Evolutionary conservation across 2,329 filamentous ascomycete genomes (phyloP).

Genomic region (Coniochaeta sp.): DNA sequence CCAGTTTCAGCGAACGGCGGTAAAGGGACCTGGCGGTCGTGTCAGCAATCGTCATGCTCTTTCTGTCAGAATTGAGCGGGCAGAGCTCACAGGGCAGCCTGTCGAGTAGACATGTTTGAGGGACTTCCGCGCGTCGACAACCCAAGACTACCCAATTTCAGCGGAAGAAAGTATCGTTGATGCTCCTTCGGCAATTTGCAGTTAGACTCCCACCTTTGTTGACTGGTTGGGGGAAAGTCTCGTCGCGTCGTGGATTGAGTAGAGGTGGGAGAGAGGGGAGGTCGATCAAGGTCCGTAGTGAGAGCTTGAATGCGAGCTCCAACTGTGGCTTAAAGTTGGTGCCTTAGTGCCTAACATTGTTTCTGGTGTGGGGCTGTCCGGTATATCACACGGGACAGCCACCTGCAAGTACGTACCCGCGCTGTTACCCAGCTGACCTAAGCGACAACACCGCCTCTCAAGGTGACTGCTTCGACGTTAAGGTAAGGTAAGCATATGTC

Average conservation of each 20-base stretch:
- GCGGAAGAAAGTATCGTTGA: not conserved
- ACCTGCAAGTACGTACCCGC: no score
- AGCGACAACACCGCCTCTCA: no score
- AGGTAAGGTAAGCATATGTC: no score
- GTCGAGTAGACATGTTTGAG: slow-evolving; percentile 35
- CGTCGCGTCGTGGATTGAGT: not conserved
- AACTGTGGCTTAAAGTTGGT: not conserved
- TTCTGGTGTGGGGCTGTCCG: no score
- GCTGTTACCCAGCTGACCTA: no score
- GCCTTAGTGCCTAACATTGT: not conserved
- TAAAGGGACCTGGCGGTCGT: slow-evolving; percentile 60
- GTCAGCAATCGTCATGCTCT: slow-evolving; percentile 8
- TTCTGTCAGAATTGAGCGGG: not conserved
- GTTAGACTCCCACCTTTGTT: not conserved
- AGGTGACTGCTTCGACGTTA: no score
- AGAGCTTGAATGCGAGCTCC: not conserved
- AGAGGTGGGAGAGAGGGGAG: not conserved
- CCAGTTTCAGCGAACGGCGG: slow-evolving; percentile 83
- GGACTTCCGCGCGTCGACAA: not conserved
- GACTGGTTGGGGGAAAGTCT: no score
- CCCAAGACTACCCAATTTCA: not conserved
- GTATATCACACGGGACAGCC: no score
- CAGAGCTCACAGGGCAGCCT: slow-evolving; percentile 41
- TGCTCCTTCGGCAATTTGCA: not conserved
- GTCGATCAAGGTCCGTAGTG: not conserved